Percentiles rank a stretch among this genome's conserved stretches.
phyloP scores from a whole-genome alignment of 768 basidiomycete genomes.

The Dacryopinax primogenitus region DNA sequence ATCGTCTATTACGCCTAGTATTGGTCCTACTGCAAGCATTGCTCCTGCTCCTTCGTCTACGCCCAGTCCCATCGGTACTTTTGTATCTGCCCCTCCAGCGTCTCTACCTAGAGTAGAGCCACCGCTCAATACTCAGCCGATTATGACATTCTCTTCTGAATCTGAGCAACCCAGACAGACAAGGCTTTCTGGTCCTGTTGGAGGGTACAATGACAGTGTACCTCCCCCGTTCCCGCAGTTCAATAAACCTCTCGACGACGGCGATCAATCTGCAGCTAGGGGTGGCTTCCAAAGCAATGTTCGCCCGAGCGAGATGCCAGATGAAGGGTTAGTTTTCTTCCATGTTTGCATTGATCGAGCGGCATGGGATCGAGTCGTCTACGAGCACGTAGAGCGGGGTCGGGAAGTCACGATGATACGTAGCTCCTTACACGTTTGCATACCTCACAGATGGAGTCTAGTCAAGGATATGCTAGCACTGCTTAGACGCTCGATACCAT shows the following conservation, averaged over 20 bases:
- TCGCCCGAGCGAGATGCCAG: slow-evolving; percentile 7
- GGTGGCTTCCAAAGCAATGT: slow-evolving; percentile 1
- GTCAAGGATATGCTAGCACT: not conserved
- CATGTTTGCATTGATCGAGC: not conserved
- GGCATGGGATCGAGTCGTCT: not conserved
- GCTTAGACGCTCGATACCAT: not conserved
- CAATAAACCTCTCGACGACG: slow-evolving; percentile 5
- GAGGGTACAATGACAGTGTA: not conserved
- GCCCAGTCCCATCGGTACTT: not conserved
- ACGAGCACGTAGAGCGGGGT: not conserved
- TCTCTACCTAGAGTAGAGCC: slow-evolving; percentile 4
- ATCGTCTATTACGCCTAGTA: not conserved
- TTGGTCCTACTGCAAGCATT: not conserved
- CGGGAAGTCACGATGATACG: not conserved
- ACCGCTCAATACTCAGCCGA: slow-evolving; percentile 9
- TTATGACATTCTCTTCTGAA: not conserved
- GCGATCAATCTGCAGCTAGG: not conserved
- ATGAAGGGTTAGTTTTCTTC: not conserved
- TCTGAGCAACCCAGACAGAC: not conserved
- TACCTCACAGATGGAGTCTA: not conserved
- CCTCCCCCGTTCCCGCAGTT: not conserved
- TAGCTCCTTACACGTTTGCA: not conserved
- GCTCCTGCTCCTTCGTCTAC: not conserved
- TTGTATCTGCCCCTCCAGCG: slow-evolving; percentile 4
- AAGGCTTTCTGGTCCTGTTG: not conserved